phyloP scores from a whole-genome alignment of 495 filamentous ascomycete genomes.

The Thermochaetoides thermophila region DNA sequence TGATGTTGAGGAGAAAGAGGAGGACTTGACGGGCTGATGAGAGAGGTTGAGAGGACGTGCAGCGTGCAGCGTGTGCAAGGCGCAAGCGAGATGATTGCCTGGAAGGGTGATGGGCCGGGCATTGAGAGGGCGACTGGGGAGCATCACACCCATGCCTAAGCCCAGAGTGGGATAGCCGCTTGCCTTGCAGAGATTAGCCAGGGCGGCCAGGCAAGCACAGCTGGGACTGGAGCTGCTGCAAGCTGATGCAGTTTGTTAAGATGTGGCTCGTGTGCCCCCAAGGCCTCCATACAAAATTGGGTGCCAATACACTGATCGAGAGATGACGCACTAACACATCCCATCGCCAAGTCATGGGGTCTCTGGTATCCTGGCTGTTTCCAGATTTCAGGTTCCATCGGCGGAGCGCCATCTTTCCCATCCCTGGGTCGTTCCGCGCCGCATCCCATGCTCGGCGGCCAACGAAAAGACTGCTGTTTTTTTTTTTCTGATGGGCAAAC shows the following conservation, averaged over 20 bases:
- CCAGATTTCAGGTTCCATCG: no score
- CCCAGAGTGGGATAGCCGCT: constrained; percentile 19
- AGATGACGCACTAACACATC: constrained; percentile 8
- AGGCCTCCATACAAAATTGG: not conserved
- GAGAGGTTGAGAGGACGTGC: constrained; percentile 23
- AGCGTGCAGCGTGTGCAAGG: no score
- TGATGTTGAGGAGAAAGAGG: constrained; percentile 12
- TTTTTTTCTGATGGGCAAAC: no score
- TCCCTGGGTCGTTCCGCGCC: no score
- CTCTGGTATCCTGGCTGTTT: no score
- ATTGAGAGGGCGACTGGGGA: constrained; percentile 17
- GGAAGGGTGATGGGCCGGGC: constrained; percentile 23
- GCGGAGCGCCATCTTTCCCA: no score
- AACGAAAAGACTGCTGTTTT: no score
- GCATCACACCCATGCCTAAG: no score
- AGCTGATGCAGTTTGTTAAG: no score
- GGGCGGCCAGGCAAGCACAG: constrained; percentile 7
- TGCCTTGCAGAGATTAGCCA: constrained; percentile 26
- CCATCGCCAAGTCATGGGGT: no score
- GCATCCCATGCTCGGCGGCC: no score
- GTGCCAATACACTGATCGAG: not conserved
- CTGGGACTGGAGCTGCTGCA: constrained; percentile 4
- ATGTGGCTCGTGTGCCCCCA: no score
- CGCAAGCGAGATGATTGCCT: constrained; percentile 37
- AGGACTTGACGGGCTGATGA: constrained; percentile 23